Evolutionary conservation across 345 rosid genomes (phyloP), one percentile per base, ranked within the genome.

Genomic region (Gynandropsis gynandra): DNA sequence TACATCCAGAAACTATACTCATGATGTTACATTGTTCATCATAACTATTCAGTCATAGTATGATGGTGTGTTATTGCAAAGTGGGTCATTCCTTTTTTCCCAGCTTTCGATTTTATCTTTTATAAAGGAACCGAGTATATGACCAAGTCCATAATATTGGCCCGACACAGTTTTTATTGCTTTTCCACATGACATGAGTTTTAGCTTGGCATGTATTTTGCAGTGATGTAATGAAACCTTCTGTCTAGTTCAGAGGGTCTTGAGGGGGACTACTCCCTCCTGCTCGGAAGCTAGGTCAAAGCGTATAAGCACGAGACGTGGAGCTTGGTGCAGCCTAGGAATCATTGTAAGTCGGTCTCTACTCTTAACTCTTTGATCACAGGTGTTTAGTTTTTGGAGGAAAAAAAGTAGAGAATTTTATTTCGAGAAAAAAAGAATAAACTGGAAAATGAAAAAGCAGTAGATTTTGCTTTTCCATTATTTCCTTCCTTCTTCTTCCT

Each of bases 301-400:
- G 19, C 17, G 44, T 41, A 53, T 42, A 42, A 51, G 59, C 64
- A 65, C 59, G 20, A 58, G 59, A 58, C 59, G 69, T 65, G 64
- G 64, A 51, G 52, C 55, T 50, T 10, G 52, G 64, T 65, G 69
- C 69, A 51, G 63, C 51, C 69, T 44, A 43, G 16, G 52, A 64
- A 56, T 50, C 52, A 56, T n/a, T 56, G 58, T 36, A 64, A 58
- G 69, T 65, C 69, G 69, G 64, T 65, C 53, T 65, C 53, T 65
- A 36, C 54, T 44, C 43, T 31, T 24, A 43, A 19, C 11, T 1
- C 13, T 1, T 4, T 9, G 4, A 36, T n/a, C n/a, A n/a, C n/a
- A n/a, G n/a, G n/a, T n/a, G n/a, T 36, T 36, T 36, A 9, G 10
- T 10, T 9, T 36, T 36, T 9, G 11, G 40, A 9, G 1, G 13